Evolutionary conservation across 768 basidiomycete genomes (phyloP), one percentile per base, ranked within the genome.

Genomic region (Amanita molliuscula): DNA sequence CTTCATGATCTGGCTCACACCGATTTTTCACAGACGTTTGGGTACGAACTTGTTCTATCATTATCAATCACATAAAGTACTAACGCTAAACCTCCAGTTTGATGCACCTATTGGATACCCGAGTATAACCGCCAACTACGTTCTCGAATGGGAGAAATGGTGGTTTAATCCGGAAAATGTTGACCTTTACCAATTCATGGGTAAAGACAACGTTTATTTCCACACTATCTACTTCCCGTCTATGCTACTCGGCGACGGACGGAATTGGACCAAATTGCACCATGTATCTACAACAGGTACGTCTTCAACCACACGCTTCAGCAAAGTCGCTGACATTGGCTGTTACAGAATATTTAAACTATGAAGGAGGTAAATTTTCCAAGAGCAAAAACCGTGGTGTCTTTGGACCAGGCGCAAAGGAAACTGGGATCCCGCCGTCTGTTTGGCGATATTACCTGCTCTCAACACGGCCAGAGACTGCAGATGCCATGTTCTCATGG

Each of bases 171-270:
- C 85, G 1, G 74, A 89, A 56, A 75, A 97, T 58, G 93, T 99
- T 52, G 75, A 79, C 57, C 71, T 98, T 45, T 96, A 91, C 69
- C 95, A 99, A 66, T 99, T 99, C 74, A 99, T 99, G 96, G 96
- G 96, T 62, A 99, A 99, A 70, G 95, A 98, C 64, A 97, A 93
- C 54, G 91, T 94, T 44, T 97, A 95, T 67, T 99, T 99, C 79
- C 96, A 99, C 65, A 91, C 91, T 0, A 81, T 99, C 35, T 91
- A 91, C 59, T 99, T 83, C 73, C 95, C 96, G 25, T 84, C 90
- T 3, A 82, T 92, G 51, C 79, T 90, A 59, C 68, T 97, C 53
- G 96, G 82, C 2, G 93, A 97, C 56, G 87, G 89, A 15, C 79
- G 89, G 45, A 71, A 83, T 54, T 99, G 96, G 96, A 96, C 95